Evolutionary conservation across 2,329 filamentous ascomycete species (phyloP), one percentile per base, ranked within the genome.

Genomic region (Davidsoniella neocaledoniae): DNA sequence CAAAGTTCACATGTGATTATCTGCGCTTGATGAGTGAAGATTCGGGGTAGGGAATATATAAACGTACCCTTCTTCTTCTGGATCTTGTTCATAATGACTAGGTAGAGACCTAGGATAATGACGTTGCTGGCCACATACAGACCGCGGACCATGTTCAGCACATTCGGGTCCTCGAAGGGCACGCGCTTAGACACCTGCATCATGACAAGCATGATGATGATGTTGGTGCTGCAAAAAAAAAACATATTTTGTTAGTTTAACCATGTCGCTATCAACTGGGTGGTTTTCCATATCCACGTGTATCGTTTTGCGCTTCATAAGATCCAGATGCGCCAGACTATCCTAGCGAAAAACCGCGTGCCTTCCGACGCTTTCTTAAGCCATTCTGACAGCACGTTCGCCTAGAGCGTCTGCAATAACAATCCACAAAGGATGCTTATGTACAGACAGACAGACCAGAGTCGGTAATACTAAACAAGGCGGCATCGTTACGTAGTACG

Each of bases 101-200:
- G 68, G 70, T 94, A 94, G 62, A 98, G 69, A 53, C 71, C 70
- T 56, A 82, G 72, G 61, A 98, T 96, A 66, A 96, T 74, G 56
- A 94, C 55, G 67, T 98, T 79, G 71, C 74, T 77, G 53, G 65
- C 62, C 33, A 73, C 60, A 61, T 78, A 79, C 55, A 70, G 58
- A 43, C 66, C 72, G 58, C 75, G 75, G 58, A 74, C 70, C 29
- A 66, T 59, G 62, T 74, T 77, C 57, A 78, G 72, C 17, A 75
- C 70, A 43, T 68, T 65, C 42, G 75, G 86, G 62, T 96, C 82
- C 26, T 96, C 90, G 61, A 96, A 94, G 45, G 88, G 86, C 54
- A 98, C 80, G 68, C 82, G 86, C 77, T 96, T 96, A 59, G 87
- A 84, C 54, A 94, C 83, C 75, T 95, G 90, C 86, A 96, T 95